Evolutionary conservation across 176 grass and related monocot species (phyloP).

Genomic region (Lolium perenne): DNA sequence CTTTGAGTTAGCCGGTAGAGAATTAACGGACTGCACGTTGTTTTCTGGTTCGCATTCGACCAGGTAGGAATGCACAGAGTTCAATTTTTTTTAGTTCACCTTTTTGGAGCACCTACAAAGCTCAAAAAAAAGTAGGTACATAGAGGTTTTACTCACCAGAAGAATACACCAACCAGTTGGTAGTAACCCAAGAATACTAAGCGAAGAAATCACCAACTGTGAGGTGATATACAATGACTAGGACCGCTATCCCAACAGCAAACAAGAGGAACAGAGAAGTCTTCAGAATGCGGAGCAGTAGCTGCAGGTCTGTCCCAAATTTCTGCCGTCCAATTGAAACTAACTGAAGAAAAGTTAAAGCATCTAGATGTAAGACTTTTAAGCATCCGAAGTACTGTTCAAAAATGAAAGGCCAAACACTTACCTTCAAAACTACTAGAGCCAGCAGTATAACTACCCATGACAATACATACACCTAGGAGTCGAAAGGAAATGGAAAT

Average conservation of each 20-base stretch:
- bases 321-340: slow-evolving; percentile 43
- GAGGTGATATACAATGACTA: too few relatives aligned
- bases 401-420: slow-evolving; percentile 28
- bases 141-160: too few relatives aligned
- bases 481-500: slow-evolving; percentile 18
- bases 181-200: too few relatives aligned
- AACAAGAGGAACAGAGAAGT: slow-evolving; percentile 87
- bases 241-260: slow-evolving; percentile 71
- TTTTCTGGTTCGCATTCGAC: too few relatives aligned
- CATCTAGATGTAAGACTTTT: slow-evolving; percentile 26
- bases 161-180: too few relatives aligned
- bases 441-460: slow-evolving; percentile 92
- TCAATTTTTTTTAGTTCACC: too few relatives aligned
- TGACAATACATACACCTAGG: slow-evolving; percentile 88
- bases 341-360: slow-evolving; percentile 57
- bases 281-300: slow-evolving; percentile 94
- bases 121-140: too few relatives aligned
- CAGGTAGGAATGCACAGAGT: too few relatives aligned
- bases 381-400: background rate
- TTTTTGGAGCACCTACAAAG: too few relatives aligned
- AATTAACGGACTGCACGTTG: too few relatives aligned
- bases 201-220: too few relatives aligned
- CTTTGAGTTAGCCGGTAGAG: too few relatives aligned
- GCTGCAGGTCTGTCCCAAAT: slow-evolving; percentile 77
- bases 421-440: slow-evolving; percentile 85